Percentiles rank a stretch among this genome's conserved stretches.
Evolutionary conservation across 257 asterid species (phyloP).

Genomic region (Salvia hispanica): DNA sequence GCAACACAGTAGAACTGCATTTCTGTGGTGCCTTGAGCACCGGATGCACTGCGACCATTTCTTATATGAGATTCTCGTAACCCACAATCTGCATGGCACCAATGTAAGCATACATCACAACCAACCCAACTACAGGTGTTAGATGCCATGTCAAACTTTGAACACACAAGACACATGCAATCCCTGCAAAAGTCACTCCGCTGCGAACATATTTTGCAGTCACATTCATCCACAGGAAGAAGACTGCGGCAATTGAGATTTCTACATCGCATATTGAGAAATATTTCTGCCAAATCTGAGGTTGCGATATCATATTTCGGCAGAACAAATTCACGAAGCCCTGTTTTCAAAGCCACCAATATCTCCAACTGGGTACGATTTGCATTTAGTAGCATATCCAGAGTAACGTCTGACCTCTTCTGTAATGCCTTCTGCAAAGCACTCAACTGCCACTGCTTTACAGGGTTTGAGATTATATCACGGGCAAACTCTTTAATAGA

Average conservation of each 20-base stretch:
- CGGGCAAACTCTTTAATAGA: constrained; percentile 68
- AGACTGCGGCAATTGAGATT: constrained; percentile 71
- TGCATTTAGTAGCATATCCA: constrained; percentile 62
- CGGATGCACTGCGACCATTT: constrained; percentile 71
- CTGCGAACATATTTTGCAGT: constrained; percentile 76
- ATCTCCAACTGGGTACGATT: constrained; percentile 76
- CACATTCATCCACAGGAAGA: constrained; percentile 89
- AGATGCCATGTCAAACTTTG: constrained; percentile 88
- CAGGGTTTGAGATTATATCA: constrained; percentile 65
- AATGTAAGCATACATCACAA: constrained; percentile 92
- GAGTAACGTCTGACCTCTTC: constrained; percentile 64
- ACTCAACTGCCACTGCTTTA: constrained; percentile 73
- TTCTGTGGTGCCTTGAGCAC: constrained; percentile 67
- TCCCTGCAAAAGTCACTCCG: constrained; percentile 84
- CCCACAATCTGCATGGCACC: constrained; percentile 99
- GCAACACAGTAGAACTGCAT: constrained; percentile 99
- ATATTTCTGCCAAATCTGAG: constrained; percentile 78
- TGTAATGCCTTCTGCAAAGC: constrained; percentile 72
- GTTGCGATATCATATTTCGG: constrained; percentile 51
- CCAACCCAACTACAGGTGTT: constrained; percentile 99
- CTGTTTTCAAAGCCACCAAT: constrained; percentile 82
- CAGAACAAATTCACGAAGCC: constrained; percentile 67
- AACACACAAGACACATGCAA: constrained; percentile 98
- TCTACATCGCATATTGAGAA: constrained; percentile 73
- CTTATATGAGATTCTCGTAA: constrained; percentile 74